Percentiles rank a stretch among this genome's conserved stretches.
Conservation (phyloP, 192 early-diverging fungal genomes). For the Coemansia sp. region DNA sequence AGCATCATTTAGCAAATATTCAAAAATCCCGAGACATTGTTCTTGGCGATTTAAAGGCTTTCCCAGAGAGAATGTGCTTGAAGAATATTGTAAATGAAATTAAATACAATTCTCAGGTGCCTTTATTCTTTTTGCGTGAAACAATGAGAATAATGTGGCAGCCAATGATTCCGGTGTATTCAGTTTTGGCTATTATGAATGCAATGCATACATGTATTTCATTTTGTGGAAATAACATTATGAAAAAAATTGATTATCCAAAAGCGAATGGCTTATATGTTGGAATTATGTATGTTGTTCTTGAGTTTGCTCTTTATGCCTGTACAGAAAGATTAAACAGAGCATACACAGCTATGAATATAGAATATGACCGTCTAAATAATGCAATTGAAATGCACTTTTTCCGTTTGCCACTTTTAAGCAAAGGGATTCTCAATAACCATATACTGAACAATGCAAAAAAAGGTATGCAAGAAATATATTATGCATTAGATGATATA, state of each 20-base stretch:
- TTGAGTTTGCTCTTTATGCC: neutral
- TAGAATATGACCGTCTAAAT: slow-evolving; percentile 1
- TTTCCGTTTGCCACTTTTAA: slow-evolving; percentile 21
- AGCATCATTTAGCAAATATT: neutral
- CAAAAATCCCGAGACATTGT: neutral
- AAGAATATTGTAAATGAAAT: neutral
- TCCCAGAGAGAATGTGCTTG: neutral
- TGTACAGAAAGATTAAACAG: neutral
- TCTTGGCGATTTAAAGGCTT: neutral
- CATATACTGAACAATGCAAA: neutral
- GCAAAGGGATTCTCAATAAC: neutral
- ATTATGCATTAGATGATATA: neutral
- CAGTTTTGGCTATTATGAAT: neutral
- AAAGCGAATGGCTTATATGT: slow-evolving; percentile 21
- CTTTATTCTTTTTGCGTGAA: slow-evolving; percentile 16
- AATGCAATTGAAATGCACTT: slow-evolving; percentile 22
- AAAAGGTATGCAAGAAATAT: neutral
- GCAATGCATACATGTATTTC: neutral
- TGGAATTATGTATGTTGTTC: neutral
- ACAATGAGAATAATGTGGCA: slow-evolving; percentile 36
- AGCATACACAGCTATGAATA: neutral
- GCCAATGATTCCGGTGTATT: slow-evolving; percentile 30
- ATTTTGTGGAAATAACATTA: slow-evolving; percentile 16
- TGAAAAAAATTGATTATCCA: neutral
- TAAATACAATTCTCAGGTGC: neutral